These are phyloP conservation scores for Lupinus albus DNA, from an alignment of 306 rosid species.

Conservation along the genomic window DNA sequence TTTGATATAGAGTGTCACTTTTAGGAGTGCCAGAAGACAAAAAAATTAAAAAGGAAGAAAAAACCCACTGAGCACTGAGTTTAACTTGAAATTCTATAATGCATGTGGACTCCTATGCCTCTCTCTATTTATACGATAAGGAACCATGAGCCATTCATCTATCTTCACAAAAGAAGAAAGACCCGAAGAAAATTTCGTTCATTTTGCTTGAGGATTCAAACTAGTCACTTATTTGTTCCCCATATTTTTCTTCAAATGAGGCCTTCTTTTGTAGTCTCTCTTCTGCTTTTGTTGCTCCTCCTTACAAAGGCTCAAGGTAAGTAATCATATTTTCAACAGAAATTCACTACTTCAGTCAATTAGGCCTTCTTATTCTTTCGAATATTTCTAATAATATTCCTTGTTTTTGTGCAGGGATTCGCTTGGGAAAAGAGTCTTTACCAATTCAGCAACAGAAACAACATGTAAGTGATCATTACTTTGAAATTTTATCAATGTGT, in stretches of 20 bases:
- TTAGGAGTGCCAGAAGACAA: constrained; percentile 46
- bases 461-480: constrained; percentile 46
- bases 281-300: constrained; percentile 60
- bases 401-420: constrained; percentile 61
- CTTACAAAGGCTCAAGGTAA: constrained; percentile 68
- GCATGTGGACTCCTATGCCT: constrained; percentile 52
- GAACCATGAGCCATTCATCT: constrained; percentile 35
- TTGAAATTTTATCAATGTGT: constrained; percentile 22
- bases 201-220: constrained; percentile 25
- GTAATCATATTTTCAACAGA: neutral
- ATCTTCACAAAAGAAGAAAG: constrained; percentile 26
- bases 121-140: constrained; percentile 34
- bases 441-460: constrained; percentile 45
- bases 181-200: constrained; percentile 31
- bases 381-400: constrained; percentile 28
- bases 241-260: constrained; percentile 53
- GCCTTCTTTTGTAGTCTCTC: constrained; percentile 50
- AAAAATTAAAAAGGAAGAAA: constrained; percentile 34
- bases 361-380: constrained; percentile 14
- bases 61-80: constrained; percentile 38
- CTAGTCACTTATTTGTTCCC: constrained; percentile 27
- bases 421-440: constrained; percentile 55
- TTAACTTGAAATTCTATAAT: constrained; percentile 37
- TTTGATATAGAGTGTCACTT: constrained; percentile 47
- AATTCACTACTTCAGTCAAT: neutral